These are phyloP conservation scores for Pythium dissimile DNA, from an alignment of 352 stramenopile species.

Conservation along the genomic window DNA sequence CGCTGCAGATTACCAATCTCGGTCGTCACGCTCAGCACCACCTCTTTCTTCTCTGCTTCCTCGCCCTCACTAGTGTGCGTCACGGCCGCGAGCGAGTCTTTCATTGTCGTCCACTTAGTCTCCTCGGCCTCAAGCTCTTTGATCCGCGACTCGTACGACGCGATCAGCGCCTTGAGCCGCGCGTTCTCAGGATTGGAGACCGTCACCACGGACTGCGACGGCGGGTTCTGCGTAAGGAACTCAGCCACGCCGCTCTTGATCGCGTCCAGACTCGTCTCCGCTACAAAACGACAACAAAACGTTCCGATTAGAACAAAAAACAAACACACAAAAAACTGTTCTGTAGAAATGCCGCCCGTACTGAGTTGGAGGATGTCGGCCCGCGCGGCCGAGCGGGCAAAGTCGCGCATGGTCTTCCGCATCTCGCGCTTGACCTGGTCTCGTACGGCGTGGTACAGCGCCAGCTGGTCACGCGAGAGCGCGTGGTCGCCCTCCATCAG, in stretches of 20 bases:
- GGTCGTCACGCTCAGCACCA: constrained; percentile 35
- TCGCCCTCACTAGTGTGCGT: neutral
- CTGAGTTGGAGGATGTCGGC: constrained; percentile 67
- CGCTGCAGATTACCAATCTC: constrained; percentile 45
- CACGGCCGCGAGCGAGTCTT: constrained; percentile 30
- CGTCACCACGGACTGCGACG: constrained; percentile 46
- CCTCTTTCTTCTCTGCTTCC: neutral
- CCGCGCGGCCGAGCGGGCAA: constrained; percentile 48
- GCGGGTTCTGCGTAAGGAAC: constrained; percentile 50
- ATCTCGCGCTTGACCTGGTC: constrained; percentile 58
- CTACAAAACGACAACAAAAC: constrained; percentile 15
- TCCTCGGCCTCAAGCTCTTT: constrained; percentile 42
- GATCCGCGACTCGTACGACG: constrained; percentile 16
- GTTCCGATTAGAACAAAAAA: too few species aligned
- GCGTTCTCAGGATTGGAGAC: constrained; percentile 64
- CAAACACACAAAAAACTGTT: too few species aligned
- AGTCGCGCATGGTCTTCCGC: constrained; percentile 65
- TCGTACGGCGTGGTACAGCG: constrained; percentile 57
- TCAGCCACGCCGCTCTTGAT: constrained; percentile 60
- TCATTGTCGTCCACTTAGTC: constrained; percentile 47
- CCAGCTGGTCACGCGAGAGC: constrained; percentile 49
- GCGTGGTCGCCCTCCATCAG: constrained; percentile 37
- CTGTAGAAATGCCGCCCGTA: constrained; percentile 22
- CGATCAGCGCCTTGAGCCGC: constrained; percentile 41
- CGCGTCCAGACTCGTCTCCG: constrained; percentile 57